Base-by-base conservation (phyloP, 1,139 yeast genomes). In the Diutina siamensis region DNA sequence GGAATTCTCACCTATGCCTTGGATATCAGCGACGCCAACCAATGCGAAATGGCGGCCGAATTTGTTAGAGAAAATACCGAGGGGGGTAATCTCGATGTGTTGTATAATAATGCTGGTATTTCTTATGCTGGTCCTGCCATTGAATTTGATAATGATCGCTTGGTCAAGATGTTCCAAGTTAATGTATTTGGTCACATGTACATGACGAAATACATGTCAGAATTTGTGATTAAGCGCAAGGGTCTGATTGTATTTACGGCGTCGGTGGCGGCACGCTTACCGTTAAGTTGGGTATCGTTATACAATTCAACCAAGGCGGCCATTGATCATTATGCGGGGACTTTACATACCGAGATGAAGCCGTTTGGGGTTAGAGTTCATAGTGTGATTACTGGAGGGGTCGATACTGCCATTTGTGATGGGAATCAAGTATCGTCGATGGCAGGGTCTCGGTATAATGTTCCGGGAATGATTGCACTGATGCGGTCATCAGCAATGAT, bases 1-100 rank as follows among this genome's bases (percentile, higher is more conserved):
- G 68, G 67, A 0, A 58, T 65, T 12, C 54, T 59, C 17, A 56
- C 67, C 2, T 51, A 64, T 35, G 63, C 59, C 2, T 61, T 63
- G 44, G 72, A 68, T 48, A 60, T 68, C 44, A 57, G 67, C 44
- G 52, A 57, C 18, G 27, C 57, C 13, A 60, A 57, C 2, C 61
- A 62, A 42, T 58, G 68, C 41, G 54, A 62, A 47, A 46, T 47
- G 7, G 62, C 63, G 1, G 57, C 53, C 2, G 48, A 51, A 22
- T 44, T 56, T 13, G 58, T 67, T 13, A 49, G 52, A 44, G 52
- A 57, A 13, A 22, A 31, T 3, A 34, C 47, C 32, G 46, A 48
- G 8, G 50, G 47, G 7, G 51, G 47, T 17, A 22, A 32, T 17
- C 44, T 51, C 13, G 48, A 49, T 25, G 35, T 51, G 15, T 46